Evolutionary conservation across 805 yeast genomes (phyloP), one percentile per base, ranked within the genome.

Genomic region (Zygoascus tannicola): DNA sequence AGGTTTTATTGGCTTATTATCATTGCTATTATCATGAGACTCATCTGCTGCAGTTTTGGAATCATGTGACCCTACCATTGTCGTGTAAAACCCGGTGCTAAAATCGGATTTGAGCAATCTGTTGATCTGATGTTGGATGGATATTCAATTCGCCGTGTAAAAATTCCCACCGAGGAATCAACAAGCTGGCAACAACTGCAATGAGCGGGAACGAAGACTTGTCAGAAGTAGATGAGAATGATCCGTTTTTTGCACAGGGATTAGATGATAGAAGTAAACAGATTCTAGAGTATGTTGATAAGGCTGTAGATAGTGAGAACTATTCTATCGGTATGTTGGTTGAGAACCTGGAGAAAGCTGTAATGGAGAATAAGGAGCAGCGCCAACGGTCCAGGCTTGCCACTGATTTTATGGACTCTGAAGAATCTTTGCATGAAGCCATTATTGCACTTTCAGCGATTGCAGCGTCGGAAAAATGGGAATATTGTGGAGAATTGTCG

Each of bases 351-450:
- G 46, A 36, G 38, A 38, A 39, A 21, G 52, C 54, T 3, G 38
- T 51, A 16, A 34, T 43, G 5, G 23, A 33, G 18, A 54, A 54
- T 32, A 45, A 43, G 3, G 59, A 55, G 12, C 59, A 59, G 4
- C 19, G 51, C 22, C 51, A 54, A 44, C n/a, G n/a, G n/a, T n/a
- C n/a, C n/a, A n/a, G n/a, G n/a, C n/a, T n/a, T n/a, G n/a, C n/a
- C n/a, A n/a, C n/a, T n/a, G n/a, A n/a, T n/a, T 55, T 55, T 40
- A 32, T 55, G 40, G 52, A 44, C 14, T 54, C 58, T 2, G 59
- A 55, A 21, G 50, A 44, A 20, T 42, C 47, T 7, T 45, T 55
- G 10, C 41, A 50, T 32, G 41, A 50, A 15, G 44, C 50, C 4
- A 40, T 55, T 14, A 38, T 44, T 38, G 38, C 47, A 2, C 44